Base-by-base conservation (phyloP, 1,284 basidiomycete species). In the Ustilago crameri region DNA sequence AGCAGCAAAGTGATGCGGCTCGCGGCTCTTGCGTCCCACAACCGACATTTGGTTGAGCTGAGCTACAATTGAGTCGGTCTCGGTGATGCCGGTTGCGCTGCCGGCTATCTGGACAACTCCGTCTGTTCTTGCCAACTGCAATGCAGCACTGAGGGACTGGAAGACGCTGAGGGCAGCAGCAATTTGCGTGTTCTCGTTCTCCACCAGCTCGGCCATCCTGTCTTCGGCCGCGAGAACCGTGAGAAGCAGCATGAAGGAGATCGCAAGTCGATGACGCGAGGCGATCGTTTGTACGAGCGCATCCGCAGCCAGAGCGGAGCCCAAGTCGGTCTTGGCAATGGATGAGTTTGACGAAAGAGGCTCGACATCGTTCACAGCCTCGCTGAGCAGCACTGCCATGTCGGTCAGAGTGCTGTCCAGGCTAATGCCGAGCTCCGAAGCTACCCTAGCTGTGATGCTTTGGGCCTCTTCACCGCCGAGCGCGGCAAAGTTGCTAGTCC, bases 41-140 rank as follows among this genome's bases (percentile, higher is more conserved):
- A 73, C 70, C 46, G 64, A 68, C 65, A 73, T 64, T 41, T 64
- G 64, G 30, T 65, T 67, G 35, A 73, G 65, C 51, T 60, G 54
- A 17, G 64, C 70, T 12, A 67, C 70, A 35, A 73, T 68, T 30
- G 64, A 68, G 38, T 68, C 70, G 7, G 56, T 49, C 24, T 67
- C 63, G 20, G 49, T 63, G 15, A 38, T 26, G 18, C 53, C 63
- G 10, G 9, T 43, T 14, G 44, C 32, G 26, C 43, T 49, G 32
- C 46, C 46, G 5, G 50, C 54, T 3, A 73, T 51, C 32, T 73
- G 64, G 23, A 67, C 23, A 15, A 37, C 41, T 9, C 64, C 65
- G 35, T 64, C 53, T 9, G 65, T 59, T 7, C 70, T 56, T 14
- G 65, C 70, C 18, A 73, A 35, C 42, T 64, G 55, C 50, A 61